A percentile compares a stretch with the other conserved stretches of the same genome.
Evolutionary conservation across 208 protist species (phyloP).

Genomic region (Trypanosoma congolense): DNA sequence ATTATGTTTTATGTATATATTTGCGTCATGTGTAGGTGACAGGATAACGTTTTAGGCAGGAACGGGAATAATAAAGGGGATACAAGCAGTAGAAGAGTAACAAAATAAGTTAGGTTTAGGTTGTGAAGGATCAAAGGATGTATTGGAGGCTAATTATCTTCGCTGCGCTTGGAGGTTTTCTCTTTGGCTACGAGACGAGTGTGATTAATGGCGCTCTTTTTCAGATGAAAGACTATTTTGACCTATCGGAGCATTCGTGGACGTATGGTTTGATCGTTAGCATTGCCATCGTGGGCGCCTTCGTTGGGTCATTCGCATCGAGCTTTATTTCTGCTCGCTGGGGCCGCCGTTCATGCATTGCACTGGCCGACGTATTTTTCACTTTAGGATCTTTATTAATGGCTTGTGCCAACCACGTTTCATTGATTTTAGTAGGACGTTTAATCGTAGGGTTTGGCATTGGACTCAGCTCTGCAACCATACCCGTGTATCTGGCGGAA

Average conservation of each 20-base stretch:
- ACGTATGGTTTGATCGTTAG: conserved; percentile 78
- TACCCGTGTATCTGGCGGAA: conserved; percentile 90
- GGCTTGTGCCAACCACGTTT: conserved; percentile 58
- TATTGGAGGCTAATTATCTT: conserved; percentile 54
- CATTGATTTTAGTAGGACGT: conserved; percentile 68
- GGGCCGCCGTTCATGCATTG: conserved; percentile 72
- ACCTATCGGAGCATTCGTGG: conserved; percentile 73
- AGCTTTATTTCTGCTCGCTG: conserved; percentile 68
- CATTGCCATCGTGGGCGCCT: conserved; percentile 78
- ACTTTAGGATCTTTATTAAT: conserved; percentile 75
- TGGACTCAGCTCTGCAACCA: conserved; percentile 83
- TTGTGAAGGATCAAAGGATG: conserved; percentile 14
- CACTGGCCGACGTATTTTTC: conserved; percentile 74
- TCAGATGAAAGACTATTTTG: conserved; percentile 90
- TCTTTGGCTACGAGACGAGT: conserved; percentile 92
- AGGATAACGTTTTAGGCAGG: no score
- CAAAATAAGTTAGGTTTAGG: not conserved
- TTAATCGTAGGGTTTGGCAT: conserved; percentile 83
- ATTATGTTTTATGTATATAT: no score
- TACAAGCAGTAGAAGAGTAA: not conserved
- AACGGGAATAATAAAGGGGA: not conserved
- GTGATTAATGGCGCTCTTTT: conserved; percentile 89
- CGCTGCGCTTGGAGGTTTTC: conserved; percentile 85
- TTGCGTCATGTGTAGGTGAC: no score
- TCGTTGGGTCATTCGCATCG: conserved; percentile 72